Conservation (phyloP, 257 asterid species). For the Solanum peruvianum region DNA sequence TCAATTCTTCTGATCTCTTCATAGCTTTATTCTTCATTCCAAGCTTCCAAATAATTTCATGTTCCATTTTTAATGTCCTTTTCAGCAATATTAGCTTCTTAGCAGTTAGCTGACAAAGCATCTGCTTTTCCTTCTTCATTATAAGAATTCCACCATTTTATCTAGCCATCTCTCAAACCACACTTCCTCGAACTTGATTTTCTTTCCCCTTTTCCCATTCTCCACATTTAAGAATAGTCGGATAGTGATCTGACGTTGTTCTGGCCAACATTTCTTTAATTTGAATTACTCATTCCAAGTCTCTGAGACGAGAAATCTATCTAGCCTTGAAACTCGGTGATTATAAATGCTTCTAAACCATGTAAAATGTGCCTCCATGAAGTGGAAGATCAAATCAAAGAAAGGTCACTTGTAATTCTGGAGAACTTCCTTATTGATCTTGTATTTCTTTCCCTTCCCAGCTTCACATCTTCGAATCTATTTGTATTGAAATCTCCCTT, state of each 20-base stretch:
- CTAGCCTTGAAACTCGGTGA: not conserved
- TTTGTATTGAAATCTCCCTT: not conserved
- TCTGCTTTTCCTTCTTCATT: not conserved
- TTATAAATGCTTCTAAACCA: not conserved
- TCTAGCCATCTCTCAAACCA: not conserved
- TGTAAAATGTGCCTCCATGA: not conserved
- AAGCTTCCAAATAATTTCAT: not conserved
- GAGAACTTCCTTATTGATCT: not conserved
- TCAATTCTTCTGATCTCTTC: not conserved
- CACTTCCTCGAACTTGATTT: not conserved
- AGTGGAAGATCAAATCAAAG: not conserved
- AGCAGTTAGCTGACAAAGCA: not conserved
- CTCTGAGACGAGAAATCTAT: not conserved
- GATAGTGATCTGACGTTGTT: not conserved
- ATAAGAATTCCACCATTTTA: not conserved
- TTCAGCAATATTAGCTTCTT: slow-evolving; percentile 41
- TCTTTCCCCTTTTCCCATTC: not conserved
- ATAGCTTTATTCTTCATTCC: not conserved
- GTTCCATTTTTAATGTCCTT: not conserved
- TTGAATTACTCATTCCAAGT: not conserved
- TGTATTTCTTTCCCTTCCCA: not conserved
- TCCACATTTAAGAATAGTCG: not conserved
- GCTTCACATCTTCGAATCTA: not conserved
- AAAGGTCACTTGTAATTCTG: not conserved
- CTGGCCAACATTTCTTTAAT: not conserved